These are phyloP conservation scores for Apiospora aurea DNA, from an alignment of 2,329 filamentous ascomycete genomes.

Conservation along the genomic window DNA sequence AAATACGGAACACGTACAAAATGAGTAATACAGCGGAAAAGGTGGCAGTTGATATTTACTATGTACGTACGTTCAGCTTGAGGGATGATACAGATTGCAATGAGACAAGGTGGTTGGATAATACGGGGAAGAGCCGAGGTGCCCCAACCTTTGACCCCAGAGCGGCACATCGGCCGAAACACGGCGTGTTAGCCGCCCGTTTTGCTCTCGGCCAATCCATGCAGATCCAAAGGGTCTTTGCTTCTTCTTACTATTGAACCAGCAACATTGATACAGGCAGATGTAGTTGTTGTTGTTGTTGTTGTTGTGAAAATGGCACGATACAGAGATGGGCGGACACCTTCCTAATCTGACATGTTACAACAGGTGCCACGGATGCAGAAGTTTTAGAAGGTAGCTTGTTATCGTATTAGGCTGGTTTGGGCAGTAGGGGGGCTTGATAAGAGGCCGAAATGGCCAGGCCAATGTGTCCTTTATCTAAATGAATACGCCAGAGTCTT, in stretches of 20 bases:
- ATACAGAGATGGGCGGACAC: not conserved
- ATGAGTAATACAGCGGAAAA: not conserved
- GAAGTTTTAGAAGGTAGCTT: not conserved
- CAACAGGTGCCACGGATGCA: not conserved
- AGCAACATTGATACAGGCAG: not conserved
- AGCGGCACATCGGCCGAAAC: slow-evolving; percentile 12
- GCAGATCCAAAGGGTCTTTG: not conserved
- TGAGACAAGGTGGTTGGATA: slow-evolving; percentile 14
- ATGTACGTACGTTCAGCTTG: not conserved
- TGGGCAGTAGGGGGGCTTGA: not conserved
- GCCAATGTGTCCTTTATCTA: too few species aligned
- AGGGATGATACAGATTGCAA: not conserved
- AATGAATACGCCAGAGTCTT: too few species aligned
- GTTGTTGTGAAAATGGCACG: not conserved
- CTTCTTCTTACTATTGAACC: not conserved
- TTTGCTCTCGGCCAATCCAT: not conserved
- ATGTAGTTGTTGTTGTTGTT: too few species aligned
- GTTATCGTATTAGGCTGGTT: not conserved
- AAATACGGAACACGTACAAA: too few species aligned
- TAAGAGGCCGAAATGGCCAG: too few species aligned
- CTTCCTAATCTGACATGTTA: slow-evolving; percentile 10
- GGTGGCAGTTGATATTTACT: not conserved
- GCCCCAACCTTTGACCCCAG: slow-evolving; percentile 16
- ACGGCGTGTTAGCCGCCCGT: not conserved
- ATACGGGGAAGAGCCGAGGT: slow-evolving; percentile 22